Percentiles rank a stretch among this genome's conserved stretches.
Evolutionary conservation across 2,329 filamentous ascomycete species (phyloP).

Genomic region (Chalaropsis ovoidea): DNA sequence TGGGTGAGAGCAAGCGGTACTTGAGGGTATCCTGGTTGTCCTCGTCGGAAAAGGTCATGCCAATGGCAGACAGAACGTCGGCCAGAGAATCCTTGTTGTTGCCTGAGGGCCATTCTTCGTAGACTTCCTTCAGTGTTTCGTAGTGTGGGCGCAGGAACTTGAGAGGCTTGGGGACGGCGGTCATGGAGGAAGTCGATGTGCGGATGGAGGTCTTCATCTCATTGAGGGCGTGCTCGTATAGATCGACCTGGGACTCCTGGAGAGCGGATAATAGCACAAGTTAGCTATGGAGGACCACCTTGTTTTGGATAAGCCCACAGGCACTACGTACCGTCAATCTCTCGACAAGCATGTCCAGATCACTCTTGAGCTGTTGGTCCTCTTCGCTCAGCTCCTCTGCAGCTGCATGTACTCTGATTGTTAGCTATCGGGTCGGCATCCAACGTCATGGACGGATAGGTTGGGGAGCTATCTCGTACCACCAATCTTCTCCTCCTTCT

Average conservation of each 20-base stretch:
- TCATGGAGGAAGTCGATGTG: slow-evolving; percentile 99
- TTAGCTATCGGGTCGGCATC: slow-evolving; percentile 10
- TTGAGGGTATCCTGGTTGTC: slow-evolving; percentile 92
- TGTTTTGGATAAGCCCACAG: neutral
- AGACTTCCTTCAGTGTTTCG: slow-evolving; percentile 73
- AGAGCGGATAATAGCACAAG: slow-evolving; percentile 10
- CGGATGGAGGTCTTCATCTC: slow-evolving; percentile 98
- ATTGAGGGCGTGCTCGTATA: slow-evolving; percentile 88
- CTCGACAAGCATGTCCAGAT: slow-evolving; percentile 96
- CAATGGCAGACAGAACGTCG: slow-evolving; percentile 91
- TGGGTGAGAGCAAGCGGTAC: slow-evolving; percentile 80
- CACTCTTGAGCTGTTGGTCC: slow-evolving; percentile 94
- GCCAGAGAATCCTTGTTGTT: slow-evolving; percentile 83
- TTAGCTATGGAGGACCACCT: slow-evolving; percentile 17
- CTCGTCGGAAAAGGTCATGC: slow-evolving; percentile 98
- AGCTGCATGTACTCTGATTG: slow-evolving; percentile 28
- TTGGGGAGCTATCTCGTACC: slow-evolving; percentile 39
- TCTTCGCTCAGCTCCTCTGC: slow-evolving; percentile 92
- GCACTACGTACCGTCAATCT: slow-evolving; percentile 61
- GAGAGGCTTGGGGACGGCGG: slow-evolving; percentile 91
- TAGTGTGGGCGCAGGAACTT: slow-evolving; percentile 98
- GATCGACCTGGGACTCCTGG: slow-evolving; percentile 72
- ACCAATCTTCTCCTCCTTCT: slow-evolving; percentile 30
- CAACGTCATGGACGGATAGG: slow-evolving; percentile 11
- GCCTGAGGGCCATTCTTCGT: slow-evolving; percentile 78